These are phyloP conservation scores for Ceratonia siliqua DNA, from an alignment of 306 rosid genomes.

Conservation along the genomic window DNA sequence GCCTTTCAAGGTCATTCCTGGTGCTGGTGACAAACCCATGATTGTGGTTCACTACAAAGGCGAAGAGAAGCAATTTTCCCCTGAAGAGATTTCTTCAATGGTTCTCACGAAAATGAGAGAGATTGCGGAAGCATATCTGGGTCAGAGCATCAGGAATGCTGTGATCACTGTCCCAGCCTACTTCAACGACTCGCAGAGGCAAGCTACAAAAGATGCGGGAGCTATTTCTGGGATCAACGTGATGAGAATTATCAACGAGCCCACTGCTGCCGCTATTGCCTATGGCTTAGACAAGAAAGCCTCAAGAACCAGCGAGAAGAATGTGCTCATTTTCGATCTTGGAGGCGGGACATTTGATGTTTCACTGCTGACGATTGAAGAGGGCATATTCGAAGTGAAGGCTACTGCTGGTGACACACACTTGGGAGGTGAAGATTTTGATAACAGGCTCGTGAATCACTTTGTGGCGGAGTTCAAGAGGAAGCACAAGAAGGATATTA, in stretches of 20 bases:
- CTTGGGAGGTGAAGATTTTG: conserved; percentile 48
- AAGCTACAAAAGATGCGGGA: conserved; percentile 50
- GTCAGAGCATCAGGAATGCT: conserved; percentile 25
- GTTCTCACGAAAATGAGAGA: conserved; percentile 43
- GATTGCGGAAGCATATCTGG: conserved; percentile 34
- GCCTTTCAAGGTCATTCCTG: conserved; percentile 46
- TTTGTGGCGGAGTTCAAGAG: conserved; percentile 20
- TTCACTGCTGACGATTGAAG: conserved; percentile 41
- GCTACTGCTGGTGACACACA: conserved; percentile 43
- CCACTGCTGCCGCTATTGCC: conserved; percentile 52
- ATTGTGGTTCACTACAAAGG: conserved; percentile 32
- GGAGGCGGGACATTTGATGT: conserved; percentile 56
- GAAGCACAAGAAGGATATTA: conserved; percentile 36
- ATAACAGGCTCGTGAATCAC: conserved; percentile 37
- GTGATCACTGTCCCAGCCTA: conserved; percentile 54
- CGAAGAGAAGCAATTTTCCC: conserved; percentile 35
- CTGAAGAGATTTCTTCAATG: conserved; percentile 48
- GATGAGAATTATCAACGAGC: conserved; percentile 49
- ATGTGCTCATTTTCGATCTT: conserved; percentile 50
- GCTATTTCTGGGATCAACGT: conserved; percentile 42
- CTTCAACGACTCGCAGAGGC: conserved; percentile 50
- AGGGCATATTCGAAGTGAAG: conserved; percentile 48
- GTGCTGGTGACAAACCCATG: conserved; percentile 34
- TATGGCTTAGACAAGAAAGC: conserved; percentile 43
- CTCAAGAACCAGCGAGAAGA: conserved; percentile 38